Percentiles rank a stretch among this genome's conserved stretches.
Evolutionary conservation across 164 flowering plant genomes (phyloP).

Genomic region (Sedum album): DNA sequence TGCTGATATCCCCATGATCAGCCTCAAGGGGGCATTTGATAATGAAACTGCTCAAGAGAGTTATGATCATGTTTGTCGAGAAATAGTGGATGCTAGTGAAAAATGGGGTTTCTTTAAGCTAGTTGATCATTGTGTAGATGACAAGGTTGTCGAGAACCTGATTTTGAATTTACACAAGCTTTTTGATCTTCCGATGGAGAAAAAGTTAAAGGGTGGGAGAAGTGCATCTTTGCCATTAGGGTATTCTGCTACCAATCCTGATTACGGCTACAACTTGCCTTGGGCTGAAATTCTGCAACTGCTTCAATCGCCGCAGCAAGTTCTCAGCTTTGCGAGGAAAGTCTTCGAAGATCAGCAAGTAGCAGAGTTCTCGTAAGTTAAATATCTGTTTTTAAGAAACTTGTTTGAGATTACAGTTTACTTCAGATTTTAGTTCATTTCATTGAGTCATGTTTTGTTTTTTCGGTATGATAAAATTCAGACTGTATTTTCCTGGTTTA

Average conservation of each 20-base stretch:
- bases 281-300: slow-evolving; percentile 30
- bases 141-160: slow-evolving; percentile 14
- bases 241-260: slow-evolving; percentile 23
- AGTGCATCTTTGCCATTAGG: slow-evolving; percentile 23
- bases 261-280: slow-evolving; percentile 26
- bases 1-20: slow-evolving; percentile 17
- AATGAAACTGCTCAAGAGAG: neutral
- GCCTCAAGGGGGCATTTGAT: neutral
- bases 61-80: slow-evolving; percentile 17
- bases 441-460: no score
- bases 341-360: slow-evolving; percentile 23
- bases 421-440: no score
- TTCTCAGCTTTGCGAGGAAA: slow-evolving; percentile 20
- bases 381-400: no score
- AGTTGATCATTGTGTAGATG: slow-evolving; percentile 19
- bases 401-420: no score
- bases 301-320: slow-evolving; percentile 29
- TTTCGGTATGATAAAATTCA: no score
- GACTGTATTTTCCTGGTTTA: neutral
- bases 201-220: slow-evolving; percentile 24
- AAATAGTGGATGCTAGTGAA: slow-evolving; percentile 21
- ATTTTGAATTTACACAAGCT: slow-evolving; percentile 13
- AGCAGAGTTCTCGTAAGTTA: slow-evolving; percentile 24
- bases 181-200: slow-evolving; percentile 26
- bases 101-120: slow-evolving; percentile 29